These are phyloP conservation scores for Chaetomium globosum DNA, from an alignment of 2,329 filamentous ascomycete genomes.

Conservation along the genomic window DNA sequence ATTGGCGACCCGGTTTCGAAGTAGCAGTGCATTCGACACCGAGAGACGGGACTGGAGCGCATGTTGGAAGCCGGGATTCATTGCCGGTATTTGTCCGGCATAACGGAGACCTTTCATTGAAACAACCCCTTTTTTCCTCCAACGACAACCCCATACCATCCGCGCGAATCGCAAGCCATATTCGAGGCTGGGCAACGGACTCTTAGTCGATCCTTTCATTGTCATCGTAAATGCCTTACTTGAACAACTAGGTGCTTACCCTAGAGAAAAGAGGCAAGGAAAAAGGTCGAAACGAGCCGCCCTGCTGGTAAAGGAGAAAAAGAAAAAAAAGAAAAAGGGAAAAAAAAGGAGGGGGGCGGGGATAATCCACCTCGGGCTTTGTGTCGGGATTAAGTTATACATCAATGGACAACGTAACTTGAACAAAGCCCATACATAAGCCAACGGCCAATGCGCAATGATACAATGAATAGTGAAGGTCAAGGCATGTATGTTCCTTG, in stretches of 20 bases:
- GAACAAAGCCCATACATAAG: too few species aligned
- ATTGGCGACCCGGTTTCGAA: not conserved
- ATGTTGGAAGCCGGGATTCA: not conserved
- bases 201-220: too few species aligned
- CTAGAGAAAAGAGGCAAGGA: not conserved
- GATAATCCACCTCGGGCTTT: too few species aligned
- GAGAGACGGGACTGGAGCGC: not conserved
- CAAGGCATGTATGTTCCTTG: too few species aligned
- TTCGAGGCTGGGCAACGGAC: not conserved
- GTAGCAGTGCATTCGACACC: not conserved
- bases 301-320: not conserved
- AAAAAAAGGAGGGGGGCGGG: too few species aligned
- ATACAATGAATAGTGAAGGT: too few species aligned
- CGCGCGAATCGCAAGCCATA: not conserved
- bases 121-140: not conserved
- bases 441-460: too few species aligned
- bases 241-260: not conserved
- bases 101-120: not conserved
- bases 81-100: not conserved
- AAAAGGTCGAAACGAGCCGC: not conserved
- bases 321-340: too few species aligned
- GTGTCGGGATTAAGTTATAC: too few species aligned
- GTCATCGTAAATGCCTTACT: too few species aligned
- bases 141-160: not conserved
- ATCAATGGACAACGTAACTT: too few species aligned